phyloP scores from a whole-genome alignment of 768 basidiomycete genomes.

The Agrocybe chaxingu region DNA sequence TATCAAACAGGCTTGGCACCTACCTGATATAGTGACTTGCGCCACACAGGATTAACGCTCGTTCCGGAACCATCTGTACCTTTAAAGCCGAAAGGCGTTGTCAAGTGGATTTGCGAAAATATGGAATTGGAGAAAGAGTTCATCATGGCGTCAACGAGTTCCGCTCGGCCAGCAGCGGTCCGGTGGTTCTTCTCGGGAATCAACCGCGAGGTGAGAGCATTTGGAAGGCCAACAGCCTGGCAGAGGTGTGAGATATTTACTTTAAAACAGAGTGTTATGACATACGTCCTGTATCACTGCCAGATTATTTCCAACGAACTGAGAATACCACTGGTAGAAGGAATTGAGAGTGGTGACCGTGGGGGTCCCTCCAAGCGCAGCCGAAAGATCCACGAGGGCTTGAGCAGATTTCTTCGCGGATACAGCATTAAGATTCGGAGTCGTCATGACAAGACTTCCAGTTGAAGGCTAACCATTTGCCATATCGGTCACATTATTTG shows the following conservation, averaged over 20 bases:
- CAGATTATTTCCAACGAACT: slow-evolving; percentile 15
- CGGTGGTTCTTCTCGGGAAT: slow-evolving; percentile 25
- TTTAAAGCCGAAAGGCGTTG: slow-evolving; percentile 19
- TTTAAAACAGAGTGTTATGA: neutral
- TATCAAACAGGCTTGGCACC: neutral
- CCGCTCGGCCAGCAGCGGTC: slow-evolving; percentile 11
- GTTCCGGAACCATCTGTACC: slow-evolving; percentile 15
- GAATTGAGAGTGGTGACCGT: slow-evolving; percentile 17
- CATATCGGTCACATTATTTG: neutral
- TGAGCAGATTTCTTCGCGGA: slow-evolving; percentile 26
- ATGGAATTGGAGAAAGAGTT: slow-evolving; percentile 13
- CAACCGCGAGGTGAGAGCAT: slow-evolving; percentile 20
- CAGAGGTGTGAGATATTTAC: neutral
- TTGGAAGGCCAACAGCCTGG: slow-evolving; percentile 21
- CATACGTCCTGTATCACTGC: slow-evolving; percentile 21
- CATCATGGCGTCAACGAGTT: slow-evolving; percentile 18
- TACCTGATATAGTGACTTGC: slow-evolving; percentile 24
- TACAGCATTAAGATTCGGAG: slow-evolving; percentile 20
- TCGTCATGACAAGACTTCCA: slow-evolving; percentile 24
- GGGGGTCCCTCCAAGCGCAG: slow-evolving; percentile 14
- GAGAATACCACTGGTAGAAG: slow-evolving; percentile 18
- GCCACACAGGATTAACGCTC: slow-evolving; percentile 23
- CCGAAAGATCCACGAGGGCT: slow-evolving; percentile 18
- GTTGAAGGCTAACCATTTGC: slow-evolving; percentile 11
- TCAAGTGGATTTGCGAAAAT: slow-evolving; percentile 17